Evolutionary conservation across 345 rosid species (phyloP), one percentile per base, ranked within the genome.

Genomic region (Rhizophora mangle): DNA sequence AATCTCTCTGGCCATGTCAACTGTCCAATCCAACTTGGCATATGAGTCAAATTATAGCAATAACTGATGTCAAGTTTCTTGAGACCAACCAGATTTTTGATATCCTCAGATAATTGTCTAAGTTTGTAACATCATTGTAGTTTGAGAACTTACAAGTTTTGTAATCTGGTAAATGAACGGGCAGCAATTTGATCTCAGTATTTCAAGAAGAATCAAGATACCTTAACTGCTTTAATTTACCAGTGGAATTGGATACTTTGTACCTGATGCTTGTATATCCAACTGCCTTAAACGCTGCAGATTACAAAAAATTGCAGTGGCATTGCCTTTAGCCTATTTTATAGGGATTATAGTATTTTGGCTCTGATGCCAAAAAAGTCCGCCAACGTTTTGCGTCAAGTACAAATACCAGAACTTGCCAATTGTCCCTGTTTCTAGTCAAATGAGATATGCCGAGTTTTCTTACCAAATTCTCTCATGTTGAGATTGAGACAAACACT

Each of bases 11-110:
- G 34, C 34, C 1, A 31, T 4, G 34, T 31, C 34, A 31, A 31
- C 34, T 79, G 31, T 7, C 68, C 77, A 1, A 75, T 46, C 47
- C 77, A 72, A 34, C 27, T 37, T 15, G 80, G 80, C 80, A 79
- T 60, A 46, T 61, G 56, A 20, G 60, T 49, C 58, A 75, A 56
- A 1, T n/a, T 15, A 8, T 4, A 5, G 62, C 77, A 72, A 3
- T 8, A 29, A 9, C 1, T 8, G 16, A 64, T 58, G 10, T 1
- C 27, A 0, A 82, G 64, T 16, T 43, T 24, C 8, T 62, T 49
- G 5, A 81, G 69, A 16, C 29, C 65, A 1, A 20, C 19, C 30
- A 81, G 8, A 54, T 49, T 65, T 3, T 62, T 51, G 2, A 72
- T 1, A 31, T 31, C 34, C 34, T 31, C 4, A 0, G 34, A 1